Conservation (phyloP, 2,329 filamentous ascomycete genomes). For the Phyllosticta citrichinensis region DNA sequence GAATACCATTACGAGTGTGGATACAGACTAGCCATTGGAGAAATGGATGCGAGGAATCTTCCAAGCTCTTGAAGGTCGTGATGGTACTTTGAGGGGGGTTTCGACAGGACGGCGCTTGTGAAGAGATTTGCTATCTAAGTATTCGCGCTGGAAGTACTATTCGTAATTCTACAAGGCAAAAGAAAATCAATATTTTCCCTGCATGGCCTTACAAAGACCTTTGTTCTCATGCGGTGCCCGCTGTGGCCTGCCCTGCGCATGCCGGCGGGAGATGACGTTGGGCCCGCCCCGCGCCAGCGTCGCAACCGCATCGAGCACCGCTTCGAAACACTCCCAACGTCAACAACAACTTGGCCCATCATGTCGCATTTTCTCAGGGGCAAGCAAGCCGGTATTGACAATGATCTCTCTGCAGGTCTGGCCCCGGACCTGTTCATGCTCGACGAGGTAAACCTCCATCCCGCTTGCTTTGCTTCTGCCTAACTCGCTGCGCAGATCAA, state of each 20-base stretch:
- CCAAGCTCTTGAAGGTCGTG: too few relatives aligned
- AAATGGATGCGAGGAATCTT: not conserved
- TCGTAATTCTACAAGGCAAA: too few relatives aligned
- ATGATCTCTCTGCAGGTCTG: constrained; percentile 78
- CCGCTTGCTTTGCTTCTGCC: constrained; percentile 14
- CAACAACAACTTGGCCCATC: constrained; percentile 11
- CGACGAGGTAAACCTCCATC: constrained; percentile 56
- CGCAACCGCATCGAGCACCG: not conserved
- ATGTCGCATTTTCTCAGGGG: constrained; percentile 86
- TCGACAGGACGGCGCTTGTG: too few relatives aligned
- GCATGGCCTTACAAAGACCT: not conserved
- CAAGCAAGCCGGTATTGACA: constrained; percentile 87
- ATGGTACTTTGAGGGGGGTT: too few relatives aligned
- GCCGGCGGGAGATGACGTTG: not conserved
- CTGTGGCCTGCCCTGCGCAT: not conserved
- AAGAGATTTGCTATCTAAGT: too few relatives aligned
- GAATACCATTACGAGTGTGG: not conserved
- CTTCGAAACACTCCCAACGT: not conserved
- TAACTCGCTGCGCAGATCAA: constrained; percentile 40
- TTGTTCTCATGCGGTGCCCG: not conserved
- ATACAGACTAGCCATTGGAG: not conserved
- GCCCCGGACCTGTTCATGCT: constrained; percentile 67
- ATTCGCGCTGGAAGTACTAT: too few relatives aligned
- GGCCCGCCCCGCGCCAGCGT: not conserved
- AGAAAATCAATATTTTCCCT: not conserved